Evolutionary conservation across 2,329 filamentous ascomycete genomes (phyloP).

Genomic region (Tolypocladium amazonense): DNA sequence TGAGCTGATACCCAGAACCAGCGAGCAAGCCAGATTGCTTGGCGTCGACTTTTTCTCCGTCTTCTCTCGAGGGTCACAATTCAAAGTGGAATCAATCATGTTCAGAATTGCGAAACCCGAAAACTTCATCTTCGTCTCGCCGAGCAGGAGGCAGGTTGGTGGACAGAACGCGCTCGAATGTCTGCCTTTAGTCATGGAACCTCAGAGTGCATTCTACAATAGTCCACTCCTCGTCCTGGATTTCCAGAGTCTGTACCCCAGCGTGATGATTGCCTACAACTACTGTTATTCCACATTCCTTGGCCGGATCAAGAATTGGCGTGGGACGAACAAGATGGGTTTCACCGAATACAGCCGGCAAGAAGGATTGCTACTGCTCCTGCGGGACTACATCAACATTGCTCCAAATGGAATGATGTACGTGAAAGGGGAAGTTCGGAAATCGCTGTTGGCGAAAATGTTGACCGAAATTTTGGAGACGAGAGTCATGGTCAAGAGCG

Average conservation of each 20-base stretch:
- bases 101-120: constrained; percentile 97
- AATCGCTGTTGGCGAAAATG: constrained; percentile 92
- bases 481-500: constrained; percentile 92
- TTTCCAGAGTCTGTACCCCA: constrained; percentile 93
- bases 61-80: constrained; percentile 88
- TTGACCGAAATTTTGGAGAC: constrained; percentile 91
- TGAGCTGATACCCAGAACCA: constrained; percentile 78
- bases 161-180: constrained; percentile 92
- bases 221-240: constrained; percentile 85
- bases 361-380: constrained; percentile 60
- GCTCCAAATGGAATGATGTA: constrained; percentile 97
- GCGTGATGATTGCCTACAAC: constrained; percentile 98
- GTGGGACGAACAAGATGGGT: constrained; percentile 89
- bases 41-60: constrained; percentile 97
- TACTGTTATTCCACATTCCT: constrained; percentile 97
- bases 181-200: constrained; percentile 92
- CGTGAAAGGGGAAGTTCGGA: constrained; percentile 71
- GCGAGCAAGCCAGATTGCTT: constrained; percentile 84
- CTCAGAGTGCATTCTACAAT: constrained; percentile 86
- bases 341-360: constrained; percentile 80
- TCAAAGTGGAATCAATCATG: constrained; percentile 98
- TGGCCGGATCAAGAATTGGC: constrained; percentile 75
- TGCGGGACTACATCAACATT: constrained; percentile 82
- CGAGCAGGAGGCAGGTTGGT: constrained; percentile 83
- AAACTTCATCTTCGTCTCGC: constrained; percentile 83